Conservation (phyloP, 257 asterid genomes). For the Petunia axillaris region DNA sequence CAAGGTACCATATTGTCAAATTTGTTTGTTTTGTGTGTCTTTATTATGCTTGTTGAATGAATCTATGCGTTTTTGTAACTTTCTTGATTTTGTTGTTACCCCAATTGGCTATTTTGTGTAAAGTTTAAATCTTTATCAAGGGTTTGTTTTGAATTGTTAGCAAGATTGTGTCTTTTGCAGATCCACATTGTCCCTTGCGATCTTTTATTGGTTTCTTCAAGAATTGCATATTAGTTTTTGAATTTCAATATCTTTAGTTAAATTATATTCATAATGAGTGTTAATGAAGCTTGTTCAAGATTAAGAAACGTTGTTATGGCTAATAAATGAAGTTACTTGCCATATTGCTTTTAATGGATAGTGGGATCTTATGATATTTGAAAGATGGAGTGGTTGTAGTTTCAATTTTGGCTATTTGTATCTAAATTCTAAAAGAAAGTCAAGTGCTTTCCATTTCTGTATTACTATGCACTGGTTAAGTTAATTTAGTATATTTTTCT, state of each 20-base stretch:
- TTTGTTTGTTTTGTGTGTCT: too few species aligned
- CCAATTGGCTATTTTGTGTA: neutral
- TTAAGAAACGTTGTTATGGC: neutral
- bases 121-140: neutral
- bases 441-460: neutral
- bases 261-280: neutral
- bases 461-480: neutral
- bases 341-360: neutral
- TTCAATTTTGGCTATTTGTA: neutral
- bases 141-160: neutral
- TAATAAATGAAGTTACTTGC: neutral
- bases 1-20: too few species aligned
- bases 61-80: neutral
- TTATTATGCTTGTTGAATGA: neutral
- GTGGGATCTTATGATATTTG: neutral
- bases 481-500: neutral
- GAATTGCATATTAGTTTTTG: neutral
- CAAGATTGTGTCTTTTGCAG: neutral
- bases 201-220: neutral
- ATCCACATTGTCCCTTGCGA: neutral
- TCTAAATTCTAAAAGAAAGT: neutral
- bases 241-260: neutral
- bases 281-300: neutral
- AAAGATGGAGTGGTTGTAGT: slow-evolving; percentile 5
- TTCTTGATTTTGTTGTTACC: slow-evolving; percentile 16